A percentile compares a stretch with the other conserved stretches of the same genome.
Conservation (phyloP, 176 grass and related monocot species). For the Oryza australiensis region DNA sequence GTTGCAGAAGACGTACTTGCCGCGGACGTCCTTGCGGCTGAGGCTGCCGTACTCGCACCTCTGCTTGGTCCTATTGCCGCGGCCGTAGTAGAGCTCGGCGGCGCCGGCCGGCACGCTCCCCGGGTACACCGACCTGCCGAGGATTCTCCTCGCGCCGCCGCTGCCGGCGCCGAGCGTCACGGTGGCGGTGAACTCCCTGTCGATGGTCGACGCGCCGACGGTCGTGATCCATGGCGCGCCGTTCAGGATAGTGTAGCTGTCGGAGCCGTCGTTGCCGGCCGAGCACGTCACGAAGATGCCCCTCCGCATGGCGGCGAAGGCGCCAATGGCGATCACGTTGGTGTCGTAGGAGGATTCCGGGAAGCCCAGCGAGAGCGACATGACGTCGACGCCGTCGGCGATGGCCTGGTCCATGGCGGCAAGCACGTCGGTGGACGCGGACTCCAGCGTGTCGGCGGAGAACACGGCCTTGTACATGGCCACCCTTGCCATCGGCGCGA, state of each 20-base stretch:
- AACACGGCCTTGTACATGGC: conserved; percentile 74
- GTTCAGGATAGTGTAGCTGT: conserved; percentile 53
- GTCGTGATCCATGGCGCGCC: conserved; percentile 72
- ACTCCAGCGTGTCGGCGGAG: conserved; percentile 31
- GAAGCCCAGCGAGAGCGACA: conserved; percentile 62
- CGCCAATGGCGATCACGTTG: conserved; percentile 58
- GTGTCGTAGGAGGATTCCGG: conserved; percentile 51
- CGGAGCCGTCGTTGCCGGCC: conserved; percentile 56
- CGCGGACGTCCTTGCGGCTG: conserved; percentile 38
- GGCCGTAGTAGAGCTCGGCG: conserved; percentile 50
- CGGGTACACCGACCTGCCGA: conserved; percentile 61
- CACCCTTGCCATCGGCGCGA: conserved; percentile 55
- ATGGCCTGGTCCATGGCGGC: conserved; percentile 60
- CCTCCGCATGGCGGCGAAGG: conserved; percentile 57
- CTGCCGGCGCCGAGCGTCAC: conserved; percentile 47
- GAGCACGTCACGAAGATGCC: conserved; percentile 60
- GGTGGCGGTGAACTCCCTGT: conserved; percentile 57
- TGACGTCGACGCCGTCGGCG: conserved; percentile 59
- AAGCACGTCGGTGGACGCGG: conserved; percentile 62
- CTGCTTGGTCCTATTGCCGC: conserved; percentile 38
- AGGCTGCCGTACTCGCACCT: conserved; percentile 42
- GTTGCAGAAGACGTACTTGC: conserved; percentile 64
- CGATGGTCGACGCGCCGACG: conserved; percentile 59
- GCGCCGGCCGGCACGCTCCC: background rate
- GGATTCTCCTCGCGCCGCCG: conserved; percentile 22